Evolutionary conservation across 2,329 filamentous ascomycete genomes (phyloP).

Genomic region (Sphaceloma murrayae): DNA sequence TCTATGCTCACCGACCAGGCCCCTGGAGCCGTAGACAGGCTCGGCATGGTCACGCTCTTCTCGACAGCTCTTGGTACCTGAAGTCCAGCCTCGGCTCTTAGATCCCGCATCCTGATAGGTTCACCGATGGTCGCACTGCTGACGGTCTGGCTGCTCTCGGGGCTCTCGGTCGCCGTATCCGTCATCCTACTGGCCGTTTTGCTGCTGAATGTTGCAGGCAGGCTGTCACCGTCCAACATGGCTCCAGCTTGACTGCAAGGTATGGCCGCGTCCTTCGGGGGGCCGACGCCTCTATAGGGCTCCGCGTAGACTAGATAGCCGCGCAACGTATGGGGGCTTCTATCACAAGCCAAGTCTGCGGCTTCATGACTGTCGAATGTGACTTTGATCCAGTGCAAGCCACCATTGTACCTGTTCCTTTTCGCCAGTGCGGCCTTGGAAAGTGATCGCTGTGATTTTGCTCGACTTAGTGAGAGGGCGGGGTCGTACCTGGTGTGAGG

Average conservation of each 20-base stretch:
- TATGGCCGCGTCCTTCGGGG: slow-evolving; percentile 36
- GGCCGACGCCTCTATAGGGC: slow-evolving; percentile 37
- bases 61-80: not conserved
- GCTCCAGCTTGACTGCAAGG: slow-evolving; percentile 30
- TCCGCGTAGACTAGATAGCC: slow-evolving; percentile 42
- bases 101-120: slow-evolving; percentile 11
- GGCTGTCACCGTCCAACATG: slow-evolving; percentile 23
- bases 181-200: slow-evolving; percentile 20
- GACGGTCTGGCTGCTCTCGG: slow-evolving; percentile 28
- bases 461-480: slow-evolving; percentile 62
- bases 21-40: too few relatives aligned
- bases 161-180: slow-evolving; percentile 23
- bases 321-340: slow-evolving; percentile 39
- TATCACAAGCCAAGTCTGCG: slow-evolving; percentile 40
- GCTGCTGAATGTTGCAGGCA: slow-evolving; percentile 28
- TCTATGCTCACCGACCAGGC: too few relatives aligned
- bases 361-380: slow-evolving; percentile 43
- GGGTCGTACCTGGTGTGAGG: slow-evolving; percentile 63
- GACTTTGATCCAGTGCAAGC: slow-evolving; percentile 74
- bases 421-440: slow-evolving; percentile 64
- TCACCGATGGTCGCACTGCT: slow-evolving; percentile 34
- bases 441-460: slow-evolving; percentile 57
- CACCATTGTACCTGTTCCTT: slow-evolving; percentile 72
- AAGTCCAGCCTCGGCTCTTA: slow-evolving; percentile 1
- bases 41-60: slow-evolving; percentile 13